Evolutionary conservation across 1,139 yeast genomes (phyloP), one percentile per base, ranked within the genome.

Genomic region (Casaregolazyma lundiana): DNA sequence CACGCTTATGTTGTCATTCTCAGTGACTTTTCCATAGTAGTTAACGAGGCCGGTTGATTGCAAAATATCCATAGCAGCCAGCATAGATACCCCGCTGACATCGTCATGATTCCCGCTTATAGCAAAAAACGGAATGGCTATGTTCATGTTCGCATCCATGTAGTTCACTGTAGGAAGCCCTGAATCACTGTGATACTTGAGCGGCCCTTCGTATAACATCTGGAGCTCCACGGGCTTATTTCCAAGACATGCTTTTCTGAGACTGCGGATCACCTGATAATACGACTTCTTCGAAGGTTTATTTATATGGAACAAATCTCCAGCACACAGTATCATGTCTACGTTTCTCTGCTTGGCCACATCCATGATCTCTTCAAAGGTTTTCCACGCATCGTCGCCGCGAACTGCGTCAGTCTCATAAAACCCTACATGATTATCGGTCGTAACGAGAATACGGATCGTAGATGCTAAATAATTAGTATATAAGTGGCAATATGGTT

Each of bases 61-160:
- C 15, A 94, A 68, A 2, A 94, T 69, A 63, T 92, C 98, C 71
- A 92, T 72, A 0, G 98, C 96, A 53, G 90, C 82, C n/a, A 92
- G 69, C 50, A 88, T 68, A 2, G 84, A 54, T 32, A 60, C 86
- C 0, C 98, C 98, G 0, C 96, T 86, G 1, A 96, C 89, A 66
- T 92, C 98, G 64, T 92, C 99, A 64, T 92, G 99, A 59, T 92
- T 92, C 2, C 99, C 99, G 48, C 92, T 81, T 7, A 94, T 92
- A 8, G 94, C 94, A 71, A 92, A 89, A 17, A 92, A 78, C 0
- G 99, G 99, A n/a, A 89, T 77, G 0, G 95, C 81, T 2, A 92
- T 82, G 63, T 92, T 92, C 50, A 88, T 67, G 64, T 92, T 88
- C 2, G 90, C 89, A 62, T 92, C 97, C 59, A 87, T 95, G 62